phyloP scores from a whole-genome alignment of 2,329 filamentous ascomycete species.

The Epichloe festucae region DNA sequence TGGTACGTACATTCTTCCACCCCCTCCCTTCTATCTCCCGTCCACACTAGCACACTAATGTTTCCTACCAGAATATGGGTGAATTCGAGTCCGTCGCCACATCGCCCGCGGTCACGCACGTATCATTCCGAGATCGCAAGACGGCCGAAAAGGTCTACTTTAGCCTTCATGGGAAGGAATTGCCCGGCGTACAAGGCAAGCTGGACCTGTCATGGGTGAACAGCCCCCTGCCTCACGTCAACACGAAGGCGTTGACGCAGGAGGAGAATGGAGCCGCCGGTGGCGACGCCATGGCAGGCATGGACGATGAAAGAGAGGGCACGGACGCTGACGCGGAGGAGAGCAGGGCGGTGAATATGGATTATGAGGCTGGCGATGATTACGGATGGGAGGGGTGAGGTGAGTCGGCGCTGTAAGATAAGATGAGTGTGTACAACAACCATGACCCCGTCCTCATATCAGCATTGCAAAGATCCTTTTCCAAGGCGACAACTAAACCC shows the following conservation, averaged over 20 bases:
- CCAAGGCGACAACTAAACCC: too few species aligned
- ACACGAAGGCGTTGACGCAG: slow-evolving; percentile 3
- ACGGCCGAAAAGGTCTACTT: slow-evolving; percentile 60
- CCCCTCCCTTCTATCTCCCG: background rate
- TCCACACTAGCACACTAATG: background rate
- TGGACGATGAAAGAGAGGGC: slow-evolving; percentile 12
- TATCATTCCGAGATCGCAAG: slow-evolving; percentile 54
- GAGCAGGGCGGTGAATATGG: slow-evolving; percentile 28
- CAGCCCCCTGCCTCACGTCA: slow-evolving; percentile 14
- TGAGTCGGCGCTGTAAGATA: background rate
- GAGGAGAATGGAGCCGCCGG: background rate
- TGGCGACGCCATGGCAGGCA: slow-evolving; percentile 15
- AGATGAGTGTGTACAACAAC: too few species aligned
- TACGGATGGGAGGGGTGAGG: slow-evolving; percentile 24
- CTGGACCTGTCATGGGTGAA: slow-evolving; percentile 54
- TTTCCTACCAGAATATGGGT: slow-evolving; percentile 38
- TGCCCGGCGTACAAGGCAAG: slow-evolving; percentile 48
- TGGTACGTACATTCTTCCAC: slow-evolving; percentile 33
- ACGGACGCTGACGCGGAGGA: slow-evolving; percentile 9
- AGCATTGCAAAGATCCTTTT: too few species aligned
- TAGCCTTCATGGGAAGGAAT: slow-evolving; percentile 38
- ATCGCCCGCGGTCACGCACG: slow-evolving; percentile 32
- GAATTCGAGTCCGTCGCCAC: slow-evolving; percentile 47
- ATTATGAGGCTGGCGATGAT: slow-evolving; percentile 37
- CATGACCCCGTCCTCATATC: too few species aligned